These are phyloP conservation scores for Euphorbia schlechtendalii DNA, from an alignment of 441 rosid genomes.

Conservation along the genomic window DNA sequence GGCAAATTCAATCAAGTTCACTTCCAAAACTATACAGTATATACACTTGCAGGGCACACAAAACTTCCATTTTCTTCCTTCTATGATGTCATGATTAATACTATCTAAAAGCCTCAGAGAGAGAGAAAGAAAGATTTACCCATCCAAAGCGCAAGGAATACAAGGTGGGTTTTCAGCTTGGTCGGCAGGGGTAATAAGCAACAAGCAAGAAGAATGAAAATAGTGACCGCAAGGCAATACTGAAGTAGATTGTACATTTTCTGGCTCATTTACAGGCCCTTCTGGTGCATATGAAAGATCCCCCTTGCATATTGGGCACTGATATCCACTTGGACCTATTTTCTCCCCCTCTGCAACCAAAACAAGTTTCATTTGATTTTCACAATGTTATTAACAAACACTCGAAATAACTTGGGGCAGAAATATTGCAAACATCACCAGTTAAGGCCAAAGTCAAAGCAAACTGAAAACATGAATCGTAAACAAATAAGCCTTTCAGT, in stretches of 20 bases:
- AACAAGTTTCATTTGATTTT: not conserved
- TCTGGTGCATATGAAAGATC: slow-evolving; percentile 37
- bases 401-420: not conserved
- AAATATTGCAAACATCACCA: not conserved
- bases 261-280: slow-evolving; percentile 27
- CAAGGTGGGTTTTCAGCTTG: slow-evolving; percentile 36
- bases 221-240: slow-evolving; percentile 42
- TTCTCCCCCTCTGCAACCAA: slow-evolving; percentile 9
- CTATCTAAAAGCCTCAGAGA: not conserved
- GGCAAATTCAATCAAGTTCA: not conserved
- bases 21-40: not conserved
- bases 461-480: too few species aligned
- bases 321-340: slow-evolving; percentile 19
- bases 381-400: not conserved
- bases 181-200: slow-evolving; percentile 31
- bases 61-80: not conserved
- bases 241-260: slow-evolving; percentile 22
- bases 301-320: slow-evolving; percentile 41
- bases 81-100: not conserved
- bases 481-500: too few species aligned
- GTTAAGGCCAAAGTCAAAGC: not conserved
- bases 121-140: slow-evolving; percentile 14
- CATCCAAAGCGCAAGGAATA: slow-evolving; percentile 35
- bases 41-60: not conserved
- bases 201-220: slow-evolving; percentile 41